Percentiles rank a stretch among this genome's conserved stretches.
These are phyloP conservation scores for Pachyrhizus erosus DNA, from an alignment of 306 rosid genomes.

Conservation along the genomic window DNA sequence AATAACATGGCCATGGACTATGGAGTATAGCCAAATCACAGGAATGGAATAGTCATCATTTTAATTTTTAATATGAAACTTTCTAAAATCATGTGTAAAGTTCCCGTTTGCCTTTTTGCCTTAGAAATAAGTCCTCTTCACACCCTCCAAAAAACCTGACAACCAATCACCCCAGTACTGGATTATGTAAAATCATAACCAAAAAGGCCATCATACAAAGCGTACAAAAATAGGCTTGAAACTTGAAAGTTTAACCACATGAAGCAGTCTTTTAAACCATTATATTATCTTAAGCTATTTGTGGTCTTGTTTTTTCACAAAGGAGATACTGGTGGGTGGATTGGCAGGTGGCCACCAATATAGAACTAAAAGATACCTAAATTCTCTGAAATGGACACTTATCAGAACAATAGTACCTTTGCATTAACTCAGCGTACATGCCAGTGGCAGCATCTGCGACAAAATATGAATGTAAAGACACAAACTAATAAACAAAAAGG, in stretches of 20 bases:
- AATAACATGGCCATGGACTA: not conserved
- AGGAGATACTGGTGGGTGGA: not conserved
- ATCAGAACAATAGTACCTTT: constrained; percentile 62
- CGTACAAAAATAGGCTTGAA: not conserved
- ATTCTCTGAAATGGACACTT: constrained; percentile 27
- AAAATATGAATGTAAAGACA: constrained; percentile 32
- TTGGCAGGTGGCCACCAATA: not conserved
- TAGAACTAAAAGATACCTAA: constrained; percentile 15
- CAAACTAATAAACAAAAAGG: constrained; percentile 11
- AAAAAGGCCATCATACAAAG: not conserved
- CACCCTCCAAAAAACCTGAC: not conserved
- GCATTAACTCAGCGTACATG: constrained; percentile 78
- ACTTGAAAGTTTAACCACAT: not conserved
- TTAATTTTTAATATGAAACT: not conserved
- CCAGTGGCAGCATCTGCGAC: constrained; percentile 92
- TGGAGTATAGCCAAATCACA: constrained; percentile 17
- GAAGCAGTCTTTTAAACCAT: not conserved
- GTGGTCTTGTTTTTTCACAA: not conserved
- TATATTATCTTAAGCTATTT: not conserved
- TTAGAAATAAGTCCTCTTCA: not conserved
- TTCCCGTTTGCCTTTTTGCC: constrained; percentile 5
- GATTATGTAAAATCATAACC: not conserved
- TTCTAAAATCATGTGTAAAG: not conserved
- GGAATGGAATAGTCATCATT: constrained; percentile 1
- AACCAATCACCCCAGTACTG: not conserved